Conservation (phyloP, 192 early-diverging fungal species). For the Chytriomyces confervae region DNA sequence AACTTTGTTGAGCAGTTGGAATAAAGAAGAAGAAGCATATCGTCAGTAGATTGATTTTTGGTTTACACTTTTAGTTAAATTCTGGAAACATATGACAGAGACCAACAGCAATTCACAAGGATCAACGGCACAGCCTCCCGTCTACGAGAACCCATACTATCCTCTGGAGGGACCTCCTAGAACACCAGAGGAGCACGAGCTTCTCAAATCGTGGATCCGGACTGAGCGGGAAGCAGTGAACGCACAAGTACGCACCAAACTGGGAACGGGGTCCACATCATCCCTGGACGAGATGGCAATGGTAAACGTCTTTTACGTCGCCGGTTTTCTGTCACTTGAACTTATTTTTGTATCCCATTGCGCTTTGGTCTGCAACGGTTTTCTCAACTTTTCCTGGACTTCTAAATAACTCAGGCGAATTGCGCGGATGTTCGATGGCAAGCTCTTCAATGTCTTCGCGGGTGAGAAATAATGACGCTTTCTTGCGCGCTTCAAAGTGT, state of each 20-base stretch:
- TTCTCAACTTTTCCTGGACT: no score
- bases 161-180: slow-evolving; percentile 4
- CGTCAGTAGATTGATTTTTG: no score
- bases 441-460: no score
- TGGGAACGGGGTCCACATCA: not conserved
- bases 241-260: not conserved
- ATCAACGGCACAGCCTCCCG: not conserved
- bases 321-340: no score
- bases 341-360: no score
- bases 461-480: no score
- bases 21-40: not conserved
- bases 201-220: not conserved
- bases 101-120: not conserved
- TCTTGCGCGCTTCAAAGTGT: no score
- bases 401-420: not conserved
- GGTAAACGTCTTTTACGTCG: no score
- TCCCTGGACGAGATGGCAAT: not conserved
- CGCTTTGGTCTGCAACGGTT: no score
- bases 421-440: slow-evolving; percentile 3
- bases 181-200: not conserved
- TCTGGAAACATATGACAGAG: no score
- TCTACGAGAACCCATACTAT: slow-evolving; percentile 1
- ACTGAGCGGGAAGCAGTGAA: not conserved
- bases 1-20: slow-evolving; percentile 53
- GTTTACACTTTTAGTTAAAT: no score